Base-by-base conservation (phyloP, 129 eudicot species). In the Sambucus nigra region DNA sequence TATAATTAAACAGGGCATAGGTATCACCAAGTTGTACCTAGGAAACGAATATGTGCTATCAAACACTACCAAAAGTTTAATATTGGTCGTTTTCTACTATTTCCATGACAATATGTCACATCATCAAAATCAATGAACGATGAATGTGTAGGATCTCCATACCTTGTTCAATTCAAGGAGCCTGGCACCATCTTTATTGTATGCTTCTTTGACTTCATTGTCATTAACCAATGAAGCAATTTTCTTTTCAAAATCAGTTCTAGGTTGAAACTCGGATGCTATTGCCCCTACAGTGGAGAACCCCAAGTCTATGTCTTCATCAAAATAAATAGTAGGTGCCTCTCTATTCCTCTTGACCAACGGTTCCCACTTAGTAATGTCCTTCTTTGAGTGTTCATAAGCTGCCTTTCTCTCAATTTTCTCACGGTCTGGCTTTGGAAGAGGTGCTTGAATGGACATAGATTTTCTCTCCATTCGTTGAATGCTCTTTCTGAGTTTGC, bases 211-310 rank as follows among this genome's bases (percentile, higher is more conserved):
- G 59, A 92, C 72, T n/a, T 79, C 84, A 48, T 64, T 68, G 49
- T 71, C 70, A 61, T 73, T 75, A 24, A 86, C 66, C 59, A 92
- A 59, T 4, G 75, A 71, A 27, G 84, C 91, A 46, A 92, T 86
- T 64, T 75, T 78, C 77, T 79, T 86, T 75, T 92, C 99, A 68
- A 92, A 82, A 53, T 80, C 94, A 67, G 87, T 86, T 65, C 99
- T 83, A 21, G 99, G 95, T 54, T 77, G 68, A 72, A 86, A 92
- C 11, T 82, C 94, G 61, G 94, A 70, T 62, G 95, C 99, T 55
- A 92, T 92, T 59, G 94, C 91, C 38, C 99, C 99, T 28, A 92
- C 85, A 23, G 99, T 92, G 26, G 87, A 79, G 68, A 65, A 76
- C 4, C 84, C 89, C 22, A 80, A 23, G 13, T 86, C 69, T 23